Base-by-base conservation (phyloP, 2,329 filamentous ascomycete genomes). In the Triangularia setosa region DNA sequence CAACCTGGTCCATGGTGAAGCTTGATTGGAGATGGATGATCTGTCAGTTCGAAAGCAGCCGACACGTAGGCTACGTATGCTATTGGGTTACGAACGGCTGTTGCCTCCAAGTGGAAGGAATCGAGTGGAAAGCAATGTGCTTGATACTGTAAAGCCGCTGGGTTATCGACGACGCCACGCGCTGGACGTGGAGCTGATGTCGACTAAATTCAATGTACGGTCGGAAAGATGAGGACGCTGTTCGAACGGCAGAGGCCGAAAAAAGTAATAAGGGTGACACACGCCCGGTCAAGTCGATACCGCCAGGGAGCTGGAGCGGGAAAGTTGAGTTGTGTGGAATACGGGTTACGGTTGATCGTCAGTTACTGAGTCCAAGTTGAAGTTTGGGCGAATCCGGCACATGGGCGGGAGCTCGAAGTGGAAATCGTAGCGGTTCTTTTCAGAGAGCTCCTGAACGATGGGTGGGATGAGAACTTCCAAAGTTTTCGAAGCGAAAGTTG, bases 1-100 rank as follows among this genome's bases (percentile, higher is more conserved):
- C 64, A 27, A 63, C 64, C 62, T 68, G 30, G n/a, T 70, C 70
- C 70, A 72, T 72, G 12, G 24, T 21, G n/a, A 48, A 21, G 7
- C 3, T 21, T 6, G 40, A 6, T 3, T 21, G n/a, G 40, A 48
- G 18, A 18, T 18, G 18, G 18, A 21, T 21, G 40, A 48, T 8
- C 21, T 48, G 12, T 21, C 40, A 40, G 35, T 40, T 40, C 7
- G 40, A 48, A 40, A 9, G n/a, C n/a, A 48, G 40, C n/a, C 40
- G 40, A 48, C 18, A n/a, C n/a, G 40, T 21, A 14, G 40, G 40
- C 40, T 48, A 48, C n/a, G 40, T 48, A 21, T 18, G 4, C 8
- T 48, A 21, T 9, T 48, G n/a, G 40, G 40, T 48, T 48, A 48
- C n/a, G 18, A 21, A 21, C 40, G 40, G 40, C 40, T 21, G 11